phyloP scores from a whole-genome alignment of 805 yeast species.

The Millerozyma acaciae region DNA sequence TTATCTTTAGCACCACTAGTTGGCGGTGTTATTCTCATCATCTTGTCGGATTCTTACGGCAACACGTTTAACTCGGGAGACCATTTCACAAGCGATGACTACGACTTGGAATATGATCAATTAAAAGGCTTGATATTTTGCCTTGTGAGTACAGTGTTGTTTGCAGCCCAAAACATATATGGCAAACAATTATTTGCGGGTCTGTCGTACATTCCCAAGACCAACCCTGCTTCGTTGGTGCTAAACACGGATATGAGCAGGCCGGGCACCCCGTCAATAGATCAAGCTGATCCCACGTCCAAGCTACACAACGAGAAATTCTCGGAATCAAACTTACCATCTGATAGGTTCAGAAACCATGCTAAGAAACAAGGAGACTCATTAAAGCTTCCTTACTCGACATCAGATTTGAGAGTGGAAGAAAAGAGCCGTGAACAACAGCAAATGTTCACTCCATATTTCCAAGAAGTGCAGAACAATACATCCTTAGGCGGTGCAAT shows the following conservation, averaged over 20 bases:
- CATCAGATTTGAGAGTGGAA: conserved; percentile 29
- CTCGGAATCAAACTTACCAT: conserved; percentile 4
- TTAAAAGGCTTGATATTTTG: conserved; percentile 68
- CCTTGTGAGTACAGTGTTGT: conserved; percentile 61
- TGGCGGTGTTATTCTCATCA: conserved; percentile 49
- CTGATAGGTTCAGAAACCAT: conserved; percentile 8
- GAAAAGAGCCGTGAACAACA: conserved; percentile 15
- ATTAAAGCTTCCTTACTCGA: conserved; percentile 28
- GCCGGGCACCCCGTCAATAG: conserved; percentile 14
- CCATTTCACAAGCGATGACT: conserved; percentile 5
- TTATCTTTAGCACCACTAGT: conserved; percentile 50
- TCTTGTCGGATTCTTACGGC: conserved; percentile 25
- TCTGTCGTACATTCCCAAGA: conserved; percentile 32
- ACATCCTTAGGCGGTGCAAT: conserved; percentile 19
- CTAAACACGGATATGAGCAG: conserved; percentile 19
- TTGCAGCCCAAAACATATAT: conserved; percentile 83
- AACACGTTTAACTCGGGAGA: conserved; percentile 2
- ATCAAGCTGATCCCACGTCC: neutral
- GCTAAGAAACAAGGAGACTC: conserved; percentile 20
- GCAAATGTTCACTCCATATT: conserved; percentile 6
- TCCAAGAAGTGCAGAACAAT: conserved; percentile 13
- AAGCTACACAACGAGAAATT: neutral
- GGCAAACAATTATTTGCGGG: conserved; percentile 72
- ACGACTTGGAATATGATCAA: conserved; percentile 25
- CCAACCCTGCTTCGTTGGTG: conserved; percentile 25